Percentiles rank a stretch among this genome's conserved stretches.
Conservation (phyloP, 768 basidiomycete genomes). For the Pulveroboletus sp. region DNA sequence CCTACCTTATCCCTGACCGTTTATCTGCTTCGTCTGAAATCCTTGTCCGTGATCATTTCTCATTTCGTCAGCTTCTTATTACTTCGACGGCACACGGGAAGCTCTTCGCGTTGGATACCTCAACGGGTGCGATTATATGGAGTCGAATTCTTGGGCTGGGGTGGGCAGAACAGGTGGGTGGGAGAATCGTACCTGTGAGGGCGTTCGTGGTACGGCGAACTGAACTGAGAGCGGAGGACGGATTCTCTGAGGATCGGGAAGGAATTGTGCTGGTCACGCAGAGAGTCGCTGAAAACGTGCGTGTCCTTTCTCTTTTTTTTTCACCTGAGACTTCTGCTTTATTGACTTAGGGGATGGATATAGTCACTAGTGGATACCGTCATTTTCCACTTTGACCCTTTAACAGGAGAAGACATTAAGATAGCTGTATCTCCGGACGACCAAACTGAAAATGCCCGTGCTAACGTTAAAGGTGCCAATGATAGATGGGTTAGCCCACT, state of each 20-base stretch:
- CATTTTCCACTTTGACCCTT: conserved; percentile 68
- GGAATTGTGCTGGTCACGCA: conserved; percentile 64
- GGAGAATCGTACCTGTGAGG: conserved; percentile 52
- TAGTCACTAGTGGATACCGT: conserved; percentile 67
- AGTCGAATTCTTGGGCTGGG: conserved; percentile 70
- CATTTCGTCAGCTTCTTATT: conserved; percentile 81
- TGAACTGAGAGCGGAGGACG: conserved; percentile 22
- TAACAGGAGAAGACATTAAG: conserved; percentile 65
- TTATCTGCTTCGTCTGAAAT: conserved; percentile 31
- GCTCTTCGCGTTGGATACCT: conserved; percentile 77
- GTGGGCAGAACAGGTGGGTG: conserved; percentile 56
- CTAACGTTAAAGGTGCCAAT: conserved; percentile 2
- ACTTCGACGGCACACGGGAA: conserved; percentile 68
- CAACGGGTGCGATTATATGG: conserved; percentile 77
- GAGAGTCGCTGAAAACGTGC: conserved; percentile 56
- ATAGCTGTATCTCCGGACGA: conserved; percentile 18
- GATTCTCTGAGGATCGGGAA: conserved; percentile 19
- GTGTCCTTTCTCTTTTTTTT: conserved; percentile 18
- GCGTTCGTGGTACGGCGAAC: conserved; percentile 45
- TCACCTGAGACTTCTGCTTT: background rate
- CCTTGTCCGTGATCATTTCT: conserved; percentile 71
- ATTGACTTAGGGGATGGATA: conserved; percentile 6
- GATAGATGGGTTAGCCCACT: conserved; percentile 34
- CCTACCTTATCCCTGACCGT: conserved; percentile 15
- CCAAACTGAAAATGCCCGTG: background rate